Conservation (phyloP, 345 rosid species). For the Melaleuca alternifolia region DNA sequence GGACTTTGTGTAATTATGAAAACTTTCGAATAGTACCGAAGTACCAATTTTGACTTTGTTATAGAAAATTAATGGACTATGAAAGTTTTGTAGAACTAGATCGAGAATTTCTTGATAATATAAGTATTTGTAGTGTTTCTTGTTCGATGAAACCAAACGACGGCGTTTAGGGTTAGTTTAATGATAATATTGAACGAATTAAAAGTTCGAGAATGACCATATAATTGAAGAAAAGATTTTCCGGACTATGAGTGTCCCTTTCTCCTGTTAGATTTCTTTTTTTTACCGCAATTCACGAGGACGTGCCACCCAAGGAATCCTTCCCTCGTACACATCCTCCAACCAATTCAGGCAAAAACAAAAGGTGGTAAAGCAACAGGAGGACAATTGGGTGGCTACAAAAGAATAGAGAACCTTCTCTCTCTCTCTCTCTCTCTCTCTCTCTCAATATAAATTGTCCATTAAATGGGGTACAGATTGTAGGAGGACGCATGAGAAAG, state of each 20-base stretch:
- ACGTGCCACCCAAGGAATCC: background rate
- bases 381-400: background rate
- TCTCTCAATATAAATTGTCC: constrained; percentile 3
- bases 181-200: rapidly evolving
- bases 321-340: background rate
- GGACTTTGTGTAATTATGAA: background rate
- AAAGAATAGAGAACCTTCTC: background rate
- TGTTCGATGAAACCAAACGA: background rate
- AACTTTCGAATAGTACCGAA: rapidly evolving
- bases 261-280: background rate
- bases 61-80: background rate
- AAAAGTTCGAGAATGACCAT: rapidly evolving
- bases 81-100: background rate
- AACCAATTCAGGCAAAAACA: background rate
- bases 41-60: rapidly evolving
- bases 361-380: background rate
- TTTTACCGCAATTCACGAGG: background rate
- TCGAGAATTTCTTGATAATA: background rate
- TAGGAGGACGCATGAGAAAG: background rate
- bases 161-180: rapidly evolving
- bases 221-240: too few relatives aligned
- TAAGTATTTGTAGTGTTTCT: background rate
- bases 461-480: constrained; percentile 6
- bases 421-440: background rate
- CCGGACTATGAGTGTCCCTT: background rate